These are phyloP conservation scores for Schoenoplectus tabernaemontani DNA, from an alignment of 202 grass and related monocot genomes.

Conservation along the genomic window DNA sequence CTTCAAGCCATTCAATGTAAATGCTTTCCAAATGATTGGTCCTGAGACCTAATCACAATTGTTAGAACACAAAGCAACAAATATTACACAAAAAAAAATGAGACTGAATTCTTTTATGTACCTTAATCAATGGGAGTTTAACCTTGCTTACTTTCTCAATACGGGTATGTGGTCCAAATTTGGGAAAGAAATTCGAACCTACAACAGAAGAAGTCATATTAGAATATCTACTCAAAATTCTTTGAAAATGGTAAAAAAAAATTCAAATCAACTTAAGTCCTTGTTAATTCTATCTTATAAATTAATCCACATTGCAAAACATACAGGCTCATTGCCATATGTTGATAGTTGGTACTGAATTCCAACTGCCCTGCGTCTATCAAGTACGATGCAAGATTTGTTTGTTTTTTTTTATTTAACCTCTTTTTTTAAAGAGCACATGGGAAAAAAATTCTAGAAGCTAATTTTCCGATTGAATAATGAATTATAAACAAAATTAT, in stretches of 20 bases:
- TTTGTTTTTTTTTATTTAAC: background rate
- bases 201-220: background rate
- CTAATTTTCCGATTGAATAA: background rate
- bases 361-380: background rate
- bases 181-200: conserved; percentile 7
- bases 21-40: conserved; percentile 17
- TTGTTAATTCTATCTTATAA: background rate
- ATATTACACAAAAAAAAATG: background rate
- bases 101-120: background rate
- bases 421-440: background rate
- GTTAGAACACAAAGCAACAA: background rate
- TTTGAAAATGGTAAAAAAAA: background rate
- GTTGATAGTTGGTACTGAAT: background rate
- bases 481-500: background rate
- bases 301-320: background rate
- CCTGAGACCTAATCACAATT: conserved; percentile 15
- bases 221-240: conserved; percentile 3
- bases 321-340: background rate
- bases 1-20: conserved; percentile 8
- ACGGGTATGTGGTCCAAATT: background rate
- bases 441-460: background rate
- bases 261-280: background rate
- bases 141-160: conserved; percentile 7
- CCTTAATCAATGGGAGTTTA: conserved; percentile 17
- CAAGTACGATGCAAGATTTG: background rate